These are phyloP conservation scores for Purpureocillium takamizusanense DNA, from an alignment of 2,329 filamentous ascomycete species.

Conservation along the genomic window DNA sequence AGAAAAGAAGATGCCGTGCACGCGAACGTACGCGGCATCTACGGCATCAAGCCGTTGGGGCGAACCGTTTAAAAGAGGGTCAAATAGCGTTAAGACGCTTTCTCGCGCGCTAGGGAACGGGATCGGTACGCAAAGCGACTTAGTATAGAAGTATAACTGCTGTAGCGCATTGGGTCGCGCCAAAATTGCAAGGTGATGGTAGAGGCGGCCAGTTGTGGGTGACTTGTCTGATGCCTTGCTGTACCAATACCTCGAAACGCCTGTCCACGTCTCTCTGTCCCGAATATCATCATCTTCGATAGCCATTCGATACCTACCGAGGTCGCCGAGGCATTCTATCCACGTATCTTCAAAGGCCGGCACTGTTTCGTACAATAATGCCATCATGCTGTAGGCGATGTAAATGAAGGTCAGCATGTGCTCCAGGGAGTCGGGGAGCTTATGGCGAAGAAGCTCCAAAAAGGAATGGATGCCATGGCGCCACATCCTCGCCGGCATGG, in stretches of 20 bases:
- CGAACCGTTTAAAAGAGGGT: conserved; percentile 38
- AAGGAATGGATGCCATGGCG: conserved; percentile 83
- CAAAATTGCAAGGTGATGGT: conserved; percentile 80
- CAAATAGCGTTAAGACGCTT: conserved; percentile 61
- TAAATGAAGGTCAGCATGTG: conserved; percentile 92
- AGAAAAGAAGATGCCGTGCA: conserved; percentile 57
- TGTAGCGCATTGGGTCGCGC: conserved; percentile 60
- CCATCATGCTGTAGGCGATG: conserved; percentile 83
- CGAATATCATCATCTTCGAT: conserved; percentile 74
- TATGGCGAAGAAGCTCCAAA: conserved; percentile 65
- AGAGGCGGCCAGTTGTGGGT: conserved; percentile 67
- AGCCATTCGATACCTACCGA: conserved; percentile 79
- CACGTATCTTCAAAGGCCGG: conserved; percentile 78
- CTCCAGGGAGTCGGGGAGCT: conserved; percentile 68
- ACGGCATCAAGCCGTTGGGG: conserved; percentile 24
- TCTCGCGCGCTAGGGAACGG: conserved; percentile 62
- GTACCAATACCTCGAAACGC: conserved; percentile 77
- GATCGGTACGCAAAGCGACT: conserved; percentile 58
- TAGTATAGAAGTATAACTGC: conserved; percentile 65
- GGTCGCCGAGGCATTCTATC: conserved; percentile 86
- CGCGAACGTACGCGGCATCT: conserved; percentile 53
- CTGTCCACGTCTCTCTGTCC: conserved; percentile 74
- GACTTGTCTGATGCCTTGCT: conserved; percentile 69
- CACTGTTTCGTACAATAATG: conserved; percentile 76
- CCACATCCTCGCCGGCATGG: conserved; percentile 94